Evolutionary conservation across 2,329 filamentous ascomycete genomes (phyloP), one percentile per base, ranked within the genome.

Genomic region (Seiridium unicorne): DNA sequence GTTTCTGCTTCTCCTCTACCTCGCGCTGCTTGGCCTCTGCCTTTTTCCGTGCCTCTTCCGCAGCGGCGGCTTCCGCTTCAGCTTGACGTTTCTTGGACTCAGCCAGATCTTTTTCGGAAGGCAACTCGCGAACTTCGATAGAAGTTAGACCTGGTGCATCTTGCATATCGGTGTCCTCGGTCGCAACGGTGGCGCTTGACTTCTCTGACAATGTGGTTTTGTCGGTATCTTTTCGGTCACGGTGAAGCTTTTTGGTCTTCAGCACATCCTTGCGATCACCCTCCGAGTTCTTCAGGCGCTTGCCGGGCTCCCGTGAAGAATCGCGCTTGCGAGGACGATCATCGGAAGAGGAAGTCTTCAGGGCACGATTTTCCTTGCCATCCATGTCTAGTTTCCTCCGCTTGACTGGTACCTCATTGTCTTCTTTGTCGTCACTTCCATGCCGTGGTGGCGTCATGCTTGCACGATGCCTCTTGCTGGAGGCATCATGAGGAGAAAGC

Each of bases 391-490:
- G 68, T 40, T 84, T 84, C 60, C 86, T 78, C 64, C 82, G 77
- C 69, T 89, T 89, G 18, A 76, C 63, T 13, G 84, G 79, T 7
- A 69, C 77, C 58, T 86, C 84, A 46, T 71, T 69, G 36, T 79
- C 77, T 38, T 86, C 84, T 65, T 83, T 85, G 11, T 85, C 83
- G 1, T 74, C 76, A 26, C 79, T 76, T 61, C 78, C 81, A n/a
- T 77, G 77, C 36, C 76, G 74, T 35, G 86, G 83, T 2, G 86
- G 85, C 0, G 86, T 87, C 55, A 81, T 78, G 64, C 86, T 89
- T 36, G 79, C 77, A 35, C 86, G 79, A 65, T 84, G 83, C 47
- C 86, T 78, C 70, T 89, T 89, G n/a, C 77, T 70, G 5, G 82
- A 74, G 57, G 73, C 76, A 34, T 88, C 85, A 11, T 79, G 78